Base-by-base conservation (phyloP, 2,329 filamentous ascomycete species). In the Xylaria sp. region DNA sequence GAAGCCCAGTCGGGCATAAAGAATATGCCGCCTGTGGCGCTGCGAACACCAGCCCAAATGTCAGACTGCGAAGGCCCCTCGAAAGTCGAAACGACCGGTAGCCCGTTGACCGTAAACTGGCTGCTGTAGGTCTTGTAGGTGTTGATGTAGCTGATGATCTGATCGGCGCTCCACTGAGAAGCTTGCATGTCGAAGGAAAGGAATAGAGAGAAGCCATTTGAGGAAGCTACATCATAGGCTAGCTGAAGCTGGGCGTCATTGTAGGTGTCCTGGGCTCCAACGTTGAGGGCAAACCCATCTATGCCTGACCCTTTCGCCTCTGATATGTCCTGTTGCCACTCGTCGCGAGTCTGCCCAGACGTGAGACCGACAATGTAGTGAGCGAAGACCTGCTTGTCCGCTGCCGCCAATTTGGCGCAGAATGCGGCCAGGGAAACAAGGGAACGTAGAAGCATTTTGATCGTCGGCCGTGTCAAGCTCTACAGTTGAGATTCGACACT, bases 51-150 rank as follows among this genome's bases (percentile, higher is more conserved):
- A 1, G 73, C 65, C 84, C 84, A 85, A 73, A 85, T 82, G 28
- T 77, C 77, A 4, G 80, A 78, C 74, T 82, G 82, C 28, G 71
- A 73, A 6, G 82, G 77, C 1, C 85, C 85, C 73, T 86, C 85
- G 64, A 87, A 87, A 0, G 85, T 87, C 4, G 84, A 85, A n/a
- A 86, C 84, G 10, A 86, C 77, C 0, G 84, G 80, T 44, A 79
- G 78, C 23, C 76, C 77, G 41, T 84, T 78, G 63, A 83, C 79
- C 60, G 78, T 80, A 69, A 82, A 77, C 70, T 86, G 82, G 13
- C 82, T 81, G 13, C 74, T 62, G 9, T 78, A 80, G 10, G 72
- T 69, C 65, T 80, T 81, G 75, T 80, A 81, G 23, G 76, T 75
- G 71, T 82, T 81, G 69, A 84, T 78, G 52, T 79, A 75, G 51